Evolutionary conservation across 2,329 filamentous ascomycete species (phyloP), one percentile per base, ranked within the genome.

Genomic region (Alternaria viburni): DNA sequence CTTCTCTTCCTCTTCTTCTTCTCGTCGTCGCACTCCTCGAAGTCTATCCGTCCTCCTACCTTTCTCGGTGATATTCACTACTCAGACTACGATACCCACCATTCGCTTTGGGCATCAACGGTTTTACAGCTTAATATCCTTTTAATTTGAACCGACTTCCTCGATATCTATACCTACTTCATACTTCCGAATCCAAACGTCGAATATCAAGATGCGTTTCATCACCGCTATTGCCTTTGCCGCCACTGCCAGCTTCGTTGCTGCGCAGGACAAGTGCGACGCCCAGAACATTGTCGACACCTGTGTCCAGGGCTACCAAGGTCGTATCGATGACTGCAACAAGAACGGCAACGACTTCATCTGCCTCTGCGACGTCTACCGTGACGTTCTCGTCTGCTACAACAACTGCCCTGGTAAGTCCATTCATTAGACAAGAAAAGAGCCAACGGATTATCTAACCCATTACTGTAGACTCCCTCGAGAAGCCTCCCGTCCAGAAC

Each of bases 361-460:
- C 70, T 90, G 88, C 79, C 81, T 89, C 28, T 90, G 88, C 79
- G 80, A 83, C 54, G 83, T 86, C 69, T 86, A 85, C 76, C 83
- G 74, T 41, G 82, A 86, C 57, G 80, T 87, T 36, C 69, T 86
- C 67, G 86, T 83, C 30, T 90, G 88, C 85, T 90, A 88, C 81
- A 86, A 86, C 82, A 88, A 88, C 82, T 90, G 89, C 81, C 87
- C 88, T 56, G 49, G 49, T 52, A 25, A 23, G 30, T 41, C n/a
- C 4, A 17, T 6, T 2, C 5, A 17, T 3, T 19, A 5, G 2
- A 50, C n/a, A 15, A 9, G 9, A 28, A 8, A 13, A 2, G 2
- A 49, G 11, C 23, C 6, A 12, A 5, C 9, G 12, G 25, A 28
- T 7, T 11, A 11, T 8, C 23, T 50, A 50, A 50, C 25, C 4